Conservation (phyloP, 2,329 filamentous ascomycete species). For the Neonectria neomacrospora region DNA sequence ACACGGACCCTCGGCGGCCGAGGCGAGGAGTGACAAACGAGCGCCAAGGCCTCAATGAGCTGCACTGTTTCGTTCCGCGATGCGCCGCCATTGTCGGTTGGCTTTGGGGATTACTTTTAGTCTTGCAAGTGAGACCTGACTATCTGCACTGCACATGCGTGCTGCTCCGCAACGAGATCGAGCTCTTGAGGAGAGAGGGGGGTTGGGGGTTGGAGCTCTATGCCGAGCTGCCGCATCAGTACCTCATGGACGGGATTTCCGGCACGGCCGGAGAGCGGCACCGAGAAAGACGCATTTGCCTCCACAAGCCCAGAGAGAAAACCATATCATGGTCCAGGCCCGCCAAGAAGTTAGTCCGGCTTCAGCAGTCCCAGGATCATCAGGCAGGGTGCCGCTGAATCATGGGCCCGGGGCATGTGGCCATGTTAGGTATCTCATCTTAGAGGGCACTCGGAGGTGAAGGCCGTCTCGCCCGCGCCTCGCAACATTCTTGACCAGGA, state of each 20-base stretch:
- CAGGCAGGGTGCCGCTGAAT: constrained; percentile 7
- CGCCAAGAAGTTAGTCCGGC: constrained; percentile 22
- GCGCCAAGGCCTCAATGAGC: constrained; percentile 9
- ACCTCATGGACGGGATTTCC: constrained; percentile 4
- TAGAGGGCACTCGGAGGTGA: not conserved
- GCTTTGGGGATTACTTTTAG: not conserved
- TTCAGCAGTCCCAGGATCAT: constrained; percentile 22
- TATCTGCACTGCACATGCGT: constrained; percentile 6
- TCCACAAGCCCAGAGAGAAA: constrained; percentile 7
- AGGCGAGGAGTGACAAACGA: constrained; percentile 3
- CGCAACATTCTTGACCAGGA: constrained; percentile 16
- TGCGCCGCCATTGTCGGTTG: constrained; percentile 15
- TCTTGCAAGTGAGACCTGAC: constrained; percentile 12
- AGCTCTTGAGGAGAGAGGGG: constrained; percentile 2
- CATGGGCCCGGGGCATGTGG: constrained; percentile 12
- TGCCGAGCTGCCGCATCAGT: not conserved
- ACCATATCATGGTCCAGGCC: constrained; percentile 13
- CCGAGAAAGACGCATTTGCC: constrained; percentile 16
- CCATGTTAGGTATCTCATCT: constrained; percentile 22
- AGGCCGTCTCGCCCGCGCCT: constrained; percentile 16
- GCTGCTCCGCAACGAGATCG: constrained; percentile 9
- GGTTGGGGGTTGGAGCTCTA: constrained; percentile 19
- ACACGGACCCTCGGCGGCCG: constrained; percentile 31
- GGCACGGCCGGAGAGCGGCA: constrained; percentile 21
- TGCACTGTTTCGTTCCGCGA: constrained; percentile 20